Base-by-base conservation (phyloP, 1,284 basidiomycete species). In the Thecaphora thlaspeos region DNA sequence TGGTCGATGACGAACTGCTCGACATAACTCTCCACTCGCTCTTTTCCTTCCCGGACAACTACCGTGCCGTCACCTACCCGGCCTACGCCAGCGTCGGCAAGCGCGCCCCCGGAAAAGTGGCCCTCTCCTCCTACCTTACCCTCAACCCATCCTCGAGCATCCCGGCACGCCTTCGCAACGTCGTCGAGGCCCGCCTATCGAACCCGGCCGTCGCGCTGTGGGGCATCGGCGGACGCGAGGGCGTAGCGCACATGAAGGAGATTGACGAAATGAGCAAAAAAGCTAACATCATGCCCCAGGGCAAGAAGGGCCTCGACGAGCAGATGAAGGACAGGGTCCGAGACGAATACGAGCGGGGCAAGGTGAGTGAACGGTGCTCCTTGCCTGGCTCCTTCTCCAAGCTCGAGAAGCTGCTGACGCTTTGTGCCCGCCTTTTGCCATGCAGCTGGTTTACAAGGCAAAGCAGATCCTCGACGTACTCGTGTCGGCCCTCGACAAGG, bases 21-120 rank as follows among this genome's bases (percentile, higher is more conserved):
- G 64, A 70, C 32, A 47, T 72, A 10, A 60, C 57, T 3, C 52
- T 72, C 23, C 70, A 72, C 48, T 61, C 70, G 23, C 60, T 72
- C 3, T 72, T 72, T 44, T 59, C 55, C 17, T 42, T 70, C n/a
- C 68, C 70, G 8, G 23, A 54, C 38, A 72, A 72, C 55, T 72
- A 53, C 19, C 59, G 66, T 19, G 37, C 58, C 8, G 62, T 66
- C 18, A 70, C 70, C 5, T 62, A 56, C 1, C 57, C 59, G 1
- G 47, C 57, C 0, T 66, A 66, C 14, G 54, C 63, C 3, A 36
- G 54, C 14, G 43, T 51, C 4, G 63, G 63, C 18, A 12, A 19
- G n/a, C 3, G 24, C 46, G 44, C 22, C 22, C 40, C 9, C 12
- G 36, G 14, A 17, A 22, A 3, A n/a, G 24, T n/a, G 28, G 17